A percentile compares a stretch with the other conserved stretches of the same genome.
These are phyloP conservation scores for Solanum gandarillasii DNA, from an alignment of 257 asterid genomes.

Conservation along the genomic window DNA sequence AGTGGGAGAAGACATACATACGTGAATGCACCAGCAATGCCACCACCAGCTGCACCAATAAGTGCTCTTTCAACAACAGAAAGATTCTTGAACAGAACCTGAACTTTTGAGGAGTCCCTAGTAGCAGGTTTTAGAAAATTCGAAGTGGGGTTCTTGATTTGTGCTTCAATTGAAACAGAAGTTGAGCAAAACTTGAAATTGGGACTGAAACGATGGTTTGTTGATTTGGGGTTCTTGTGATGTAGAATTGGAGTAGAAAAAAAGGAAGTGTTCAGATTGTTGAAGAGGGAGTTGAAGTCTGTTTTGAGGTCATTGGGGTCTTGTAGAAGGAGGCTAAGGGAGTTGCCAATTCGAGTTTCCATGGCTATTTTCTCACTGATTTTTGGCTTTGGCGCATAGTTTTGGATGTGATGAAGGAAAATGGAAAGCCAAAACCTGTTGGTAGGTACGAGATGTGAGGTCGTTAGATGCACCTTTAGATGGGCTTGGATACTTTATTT, in stretches of 20 bases:
- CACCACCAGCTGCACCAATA: conserved; percentile 80
- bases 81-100: conserved; percentile 60
- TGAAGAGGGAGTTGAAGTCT: conserved; percentile 63
- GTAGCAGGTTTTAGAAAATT: conserved; percentile 55
- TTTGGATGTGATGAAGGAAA: neutral
- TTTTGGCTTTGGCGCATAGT: neutral
- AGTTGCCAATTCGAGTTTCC: conserved; percentile 36
- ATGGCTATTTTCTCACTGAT: conserved; percentile 10
- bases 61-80: conserved; percentile 71
- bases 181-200: conserved; percentile 47
- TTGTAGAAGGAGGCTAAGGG: conserved; percentile 36
- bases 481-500: neutral
- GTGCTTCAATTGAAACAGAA: conserved; percentile 35
- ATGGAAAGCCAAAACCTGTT: neutral
- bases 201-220: neutral
- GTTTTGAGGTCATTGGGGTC: conserved; percentile 14
- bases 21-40: conserved; percentile 94
- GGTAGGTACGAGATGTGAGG: neutral
- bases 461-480: neutral
- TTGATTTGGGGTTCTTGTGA: conserved; percentile 7
- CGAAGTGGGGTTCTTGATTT: conserved; percentile 13
- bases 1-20: conserved; percentile 91
- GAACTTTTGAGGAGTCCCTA: conserved; percentile 48
- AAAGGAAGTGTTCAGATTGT: conserved; percentile 49
- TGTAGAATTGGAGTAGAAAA: conserved; percentile 23